phyloP scores from a whole-genome alignment of 2,329 filamentous ascomycete genomes.

The Talaromyces sp. region DNA sequence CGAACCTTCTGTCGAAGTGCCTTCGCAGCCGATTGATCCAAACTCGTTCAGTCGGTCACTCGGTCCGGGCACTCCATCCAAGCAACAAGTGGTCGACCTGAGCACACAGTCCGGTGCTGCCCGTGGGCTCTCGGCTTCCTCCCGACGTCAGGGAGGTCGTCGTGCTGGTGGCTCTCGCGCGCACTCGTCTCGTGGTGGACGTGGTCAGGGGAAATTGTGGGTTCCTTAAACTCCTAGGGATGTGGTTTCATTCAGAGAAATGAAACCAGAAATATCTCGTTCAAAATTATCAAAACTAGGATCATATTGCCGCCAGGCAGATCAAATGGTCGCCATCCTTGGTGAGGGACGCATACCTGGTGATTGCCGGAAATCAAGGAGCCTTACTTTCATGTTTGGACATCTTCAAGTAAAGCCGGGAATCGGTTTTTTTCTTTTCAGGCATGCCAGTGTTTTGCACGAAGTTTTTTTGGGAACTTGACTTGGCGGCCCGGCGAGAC shows the following conservation, averaged over 20 bases:
- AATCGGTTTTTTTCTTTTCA: not conserved
- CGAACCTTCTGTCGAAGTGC: constrained; percentile 35
- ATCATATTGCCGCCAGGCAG: not conserved
- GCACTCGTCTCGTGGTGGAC: constrained; percentile 23
- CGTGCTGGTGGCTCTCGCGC: constrained; percentile 31
- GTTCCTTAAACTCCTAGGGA: constrained; percentile 33
- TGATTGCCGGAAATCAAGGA: not conserved
- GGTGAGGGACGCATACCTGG: not conserved
- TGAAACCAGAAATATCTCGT: not conserved
- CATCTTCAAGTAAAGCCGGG: not conserved
- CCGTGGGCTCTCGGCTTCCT: constrained; percentile 28
- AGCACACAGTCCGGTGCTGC: constrained; percentile 27
- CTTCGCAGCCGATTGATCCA: constrained; percentile 42
- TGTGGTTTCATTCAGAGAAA: not conserved
- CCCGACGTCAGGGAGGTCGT: constrained; percentile 25
- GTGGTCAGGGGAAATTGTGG: constrained; percentile 40
- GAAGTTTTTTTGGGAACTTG: not conserved
- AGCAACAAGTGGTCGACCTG: constrained; percentile 24
- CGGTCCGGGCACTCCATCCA: constrained; percentile 20
- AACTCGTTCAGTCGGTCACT: constrained; percentile 43
- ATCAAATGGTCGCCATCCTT: not conserved
- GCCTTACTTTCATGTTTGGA: not conserved
- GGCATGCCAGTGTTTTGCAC: not conserved
- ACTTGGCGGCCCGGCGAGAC: not conserved
- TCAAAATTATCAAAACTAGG: not conserved